Evolutionary conservation across 345 rosid genomes (phyloP), one percentile per base, ranked within the genome.

Genomic region (Euphorbia lathyris): DNA sequence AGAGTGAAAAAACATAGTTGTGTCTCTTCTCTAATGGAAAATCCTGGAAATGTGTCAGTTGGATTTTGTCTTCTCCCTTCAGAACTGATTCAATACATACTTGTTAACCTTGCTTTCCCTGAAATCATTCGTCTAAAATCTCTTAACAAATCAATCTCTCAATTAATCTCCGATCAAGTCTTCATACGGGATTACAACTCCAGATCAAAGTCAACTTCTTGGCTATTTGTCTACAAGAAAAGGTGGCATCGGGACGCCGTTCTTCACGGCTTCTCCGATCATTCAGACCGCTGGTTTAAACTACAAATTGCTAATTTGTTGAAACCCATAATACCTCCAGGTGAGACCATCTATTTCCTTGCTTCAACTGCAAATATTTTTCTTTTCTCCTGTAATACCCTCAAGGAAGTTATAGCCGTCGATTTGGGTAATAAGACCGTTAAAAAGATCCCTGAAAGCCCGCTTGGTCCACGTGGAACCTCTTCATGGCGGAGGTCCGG

Each of bases 51-150:
- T 71, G 53, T 57, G 38, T 63, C 74, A 65, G 58, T 90, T 7
- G 90, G 92, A 16, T 86, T 92, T 20, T 86, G 87, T 83, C 92
- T 86, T 57, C 97, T 92, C 43, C 96, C 97, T 1, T 81, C 86
- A 0, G 96, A 88, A 38, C 88, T 92, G 74, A 88, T 86, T 38
- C 90, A 84, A n/a, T 80, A 64, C 83, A 90, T 90, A 48, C 83
- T 92, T 64, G 83, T 84, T 40, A 72, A 77, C 43, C 80, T 92
- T 3, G 76, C 90, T 59, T 58, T 85, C 64, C 94, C 94, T 0
- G 91, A 92, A 68, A 86, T 92, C 74, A 67, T 85, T 58, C 75
- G 77, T 8, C 79, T 88, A 70, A 86, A 79, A 78, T 79, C 78
- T 45, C 85, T 88, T 66, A 88, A 80, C 56, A 88, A 82, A 68